Evolutionary conservation across 176 grass and related monocot species (phyloP).

Genomic region (Oryza brachyantha): DNA sequence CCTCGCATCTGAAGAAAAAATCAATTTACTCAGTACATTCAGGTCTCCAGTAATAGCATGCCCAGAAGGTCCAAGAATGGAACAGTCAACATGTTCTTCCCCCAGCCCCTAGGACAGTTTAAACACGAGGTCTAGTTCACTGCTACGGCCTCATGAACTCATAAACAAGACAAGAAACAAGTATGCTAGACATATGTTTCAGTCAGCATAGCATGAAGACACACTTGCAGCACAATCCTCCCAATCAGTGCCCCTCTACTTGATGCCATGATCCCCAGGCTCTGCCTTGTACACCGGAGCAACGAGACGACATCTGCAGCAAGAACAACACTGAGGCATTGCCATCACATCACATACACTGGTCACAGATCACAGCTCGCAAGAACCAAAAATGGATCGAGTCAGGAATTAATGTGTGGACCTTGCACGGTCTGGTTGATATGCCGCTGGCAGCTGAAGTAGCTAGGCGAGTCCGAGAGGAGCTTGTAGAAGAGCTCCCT

Average conservation of each 20-base stretch:
- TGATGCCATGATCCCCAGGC: conserved; percentile 88
- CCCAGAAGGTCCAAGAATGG: conserved; percentile 71
- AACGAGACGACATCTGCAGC: conserved; percentile 82
- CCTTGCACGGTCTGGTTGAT: conserved; percentile 75
- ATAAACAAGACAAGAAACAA: background rate
- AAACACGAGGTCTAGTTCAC: conserved; percentile 14
- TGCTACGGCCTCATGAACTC: background rate
- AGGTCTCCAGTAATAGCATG: conserved; percentile 79
- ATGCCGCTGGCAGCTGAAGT: conserved; percentile 72
- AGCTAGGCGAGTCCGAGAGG: conserved; percentile 59
- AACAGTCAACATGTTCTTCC: conserved; percentile 72
- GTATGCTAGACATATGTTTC: conserved; percentile 13
- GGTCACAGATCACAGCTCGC: no score
- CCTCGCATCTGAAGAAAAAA: conserved; percentile 65
- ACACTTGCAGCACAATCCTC: conserved; percentile 63
- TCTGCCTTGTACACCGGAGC: conserved; percentile 83
- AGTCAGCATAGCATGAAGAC: conserved; percentile 11
- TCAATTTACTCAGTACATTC: conserved; percentile 60
- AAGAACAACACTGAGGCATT: background rate
- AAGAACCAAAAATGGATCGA: no score
- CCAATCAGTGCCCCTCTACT: conserved; percentile 83
- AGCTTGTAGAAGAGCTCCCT: conserved; percentile 89
- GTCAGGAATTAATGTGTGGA: background rate
- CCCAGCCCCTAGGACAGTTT: conserved; percentile 47
- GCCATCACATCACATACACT: no score